Evolutionary conservation across 2,329 filamentous ascomycete species (phyloP).

Genomic region (Talaromyces sp.): DNA sequence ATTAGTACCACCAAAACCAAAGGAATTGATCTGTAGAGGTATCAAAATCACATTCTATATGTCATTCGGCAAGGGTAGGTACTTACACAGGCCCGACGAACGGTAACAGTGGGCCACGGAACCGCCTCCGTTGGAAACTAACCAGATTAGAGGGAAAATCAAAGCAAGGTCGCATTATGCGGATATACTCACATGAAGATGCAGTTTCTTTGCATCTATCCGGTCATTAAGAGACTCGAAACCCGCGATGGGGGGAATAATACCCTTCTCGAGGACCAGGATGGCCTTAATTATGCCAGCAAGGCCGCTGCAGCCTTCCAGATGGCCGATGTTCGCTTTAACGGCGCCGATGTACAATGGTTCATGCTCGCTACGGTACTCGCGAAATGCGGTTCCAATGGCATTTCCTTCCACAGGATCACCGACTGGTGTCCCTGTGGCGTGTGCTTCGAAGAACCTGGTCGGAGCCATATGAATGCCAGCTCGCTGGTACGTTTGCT

Average conservation of each 20-base stretch:
- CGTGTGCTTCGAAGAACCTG: not conserved
- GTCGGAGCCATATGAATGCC: not conserved
- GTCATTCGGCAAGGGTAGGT: not conserved
- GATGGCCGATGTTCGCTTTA: not conserved
- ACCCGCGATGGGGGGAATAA: not conserved
- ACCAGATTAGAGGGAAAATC: not conserved
- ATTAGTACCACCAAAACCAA: not conserved
- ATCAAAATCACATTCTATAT: not conserved
- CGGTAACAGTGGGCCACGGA: not conserved
- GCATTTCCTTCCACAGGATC: not conserved
- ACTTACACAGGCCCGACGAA: not conserved
- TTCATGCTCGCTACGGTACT: not conserved
- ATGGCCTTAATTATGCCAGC: not conserved
- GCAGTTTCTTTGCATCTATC: not conserved
- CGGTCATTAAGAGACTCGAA: not conserved
- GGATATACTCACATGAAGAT: not conserved
- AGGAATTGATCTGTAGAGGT: not conserved
- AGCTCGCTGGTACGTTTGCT: not conserved
- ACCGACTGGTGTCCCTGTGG: not conserved
- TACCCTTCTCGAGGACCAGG: not conserved
- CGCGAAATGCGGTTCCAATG: not conserved
- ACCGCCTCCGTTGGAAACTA: not conserved
- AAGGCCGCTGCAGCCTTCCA: not conserved
- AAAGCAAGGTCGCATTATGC: not conserved
- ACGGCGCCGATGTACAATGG: not conserved